These are phyloP conservation scores for Tetrapisispora fleetii DNA, from an alignment of 805 yeast genomes.

Conservation along the genomic window DNA sequence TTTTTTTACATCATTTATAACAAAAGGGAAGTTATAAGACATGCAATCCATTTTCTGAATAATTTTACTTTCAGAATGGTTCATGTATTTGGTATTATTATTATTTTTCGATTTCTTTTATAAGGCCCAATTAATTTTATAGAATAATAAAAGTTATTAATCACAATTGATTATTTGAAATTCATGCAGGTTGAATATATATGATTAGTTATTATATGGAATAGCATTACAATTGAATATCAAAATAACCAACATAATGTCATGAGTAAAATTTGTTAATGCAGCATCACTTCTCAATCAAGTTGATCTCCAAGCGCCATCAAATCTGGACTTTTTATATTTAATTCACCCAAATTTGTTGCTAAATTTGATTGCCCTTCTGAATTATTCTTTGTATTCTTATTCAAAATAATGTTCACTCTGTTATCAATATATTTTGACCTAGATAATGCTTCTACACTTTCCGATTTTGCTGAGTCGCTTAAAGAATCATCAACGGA, in stretches of 20 bases:
- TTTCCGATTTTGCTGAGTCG: not conserved
- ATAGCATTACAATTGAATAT: no score
- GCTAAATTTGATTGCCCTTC: not conserved
- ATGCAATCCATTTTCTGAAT: not conserved
- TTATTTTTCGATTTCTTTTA: not conserved
- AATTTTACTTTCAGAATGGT: not conserved
- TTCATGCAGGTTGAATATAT: not conserved
- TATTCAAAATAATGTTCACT: not conserved
- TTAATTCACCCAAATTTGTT: not conserved
- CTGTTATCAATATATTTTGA: slow-evolving; percentile 7
- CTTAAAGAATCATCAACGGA: not conserved
- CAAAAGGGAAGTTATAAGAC: not conserved
- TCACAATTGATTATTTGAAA: not conserved
- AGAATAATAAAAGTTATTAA: not conserved
- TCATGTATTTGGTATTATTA: not conserved
- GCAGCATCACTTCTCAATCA: not conserved
- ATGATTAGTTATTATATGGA: no score
- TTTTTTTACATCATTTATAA: not conserved
- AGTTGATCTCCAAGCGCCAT: not conserved
- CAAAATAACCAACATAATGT: not conserved
- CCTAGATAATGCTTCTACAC: not conserved
- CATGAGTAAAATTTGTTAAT: not conserved
- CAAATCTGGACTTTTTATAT: slow-evolving; percentile 1
- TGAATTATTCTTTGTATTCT: not conserved
- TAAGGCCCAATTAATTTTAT: not conserved